Evolutionary conservation across 352 stramenopile genomes (phyloP), one percentile per base, ranked within the genome.

Genomic region (Phytophthora europaea): DNA sequence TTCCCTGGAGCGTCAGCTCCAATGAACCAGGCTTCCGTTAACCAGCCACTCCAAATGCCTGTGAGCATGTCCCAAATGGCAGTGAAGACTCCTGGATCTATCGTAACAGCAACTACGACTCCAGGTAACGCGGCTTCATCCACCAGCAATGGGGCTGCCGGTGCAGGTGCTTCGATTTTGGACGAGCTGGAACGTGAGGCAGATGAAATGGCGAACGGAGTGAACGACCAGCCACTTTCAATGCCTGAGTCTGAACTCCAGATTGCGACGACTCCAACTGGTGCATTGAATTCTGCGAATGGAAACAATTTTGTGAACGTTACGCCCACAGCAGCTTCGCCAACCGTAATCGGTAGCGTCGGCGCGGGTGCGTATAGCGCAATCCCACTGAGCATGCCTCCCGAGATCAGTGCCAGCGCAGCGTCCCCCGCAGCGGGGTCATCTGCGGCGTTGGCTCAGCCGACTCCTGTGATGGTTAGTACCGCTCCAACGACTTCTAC

Each of bases 211-310:
- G 90, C 90, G 1, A 92, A 94, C 58, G 85, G 87, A 16, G 74
- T 95, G 18, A 94, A 79, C 57, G 90, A 97, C 43, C 80, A 95
- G 58, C 88, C 90, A 1, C 70, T 97, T 12, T 89, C 87, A 6
- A 97, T 97, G 90, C 87, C 88, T 8, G 84, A 93, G 45, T 91
- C 88, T 0, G 90, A 97, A 68, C 71, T 95, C 16, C 87, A 95
- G 78, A 62, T 40, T 61, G 72, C 72, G 16, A 70, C 82, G 22
- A 72, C 84, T 9, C 71, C 84, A 9, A 81, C 60, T 18, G 77
- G 72, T 5, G 47, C 69, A 20, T 60, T 73, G 43, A 83, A 69
- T 33, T 48, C 79, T 59, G 67, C 70, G 10, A 78, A 15, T 63
- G 65, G 61, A 50, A 76, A 60, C 45, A 82, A 55, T 6, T 82